Percentiles rank a stretch among this genome's conserved stretches.
Conservation (phyloP, 2,329 filamentous ascomycete species). For the Beauveria caledonica region DNA sequence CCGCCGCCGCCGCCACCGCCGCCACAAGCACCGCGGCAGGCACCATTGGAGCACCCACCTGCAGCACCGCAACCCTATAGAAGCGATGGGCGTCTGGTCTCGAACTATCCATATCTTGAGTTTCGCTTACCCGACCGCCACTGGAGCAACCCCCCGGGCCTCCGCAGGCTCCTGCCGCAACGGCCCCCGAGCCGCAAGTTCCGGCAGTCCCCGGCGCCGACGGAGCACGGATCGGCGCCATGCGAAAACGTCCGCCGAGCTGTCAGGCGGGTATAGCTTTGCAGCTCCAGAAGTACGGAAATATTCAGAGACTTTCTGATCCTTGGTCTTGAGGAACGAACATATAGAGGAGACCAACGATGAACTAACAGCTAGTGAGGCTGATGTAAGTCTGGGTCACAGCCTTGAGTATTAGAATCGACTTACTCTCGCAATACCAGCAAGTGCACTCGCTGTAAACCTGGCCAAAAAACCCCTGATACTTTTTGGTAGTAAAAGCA, state of each 20-base stretch:
- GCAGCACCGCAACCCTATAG: constrained; percentile 9
- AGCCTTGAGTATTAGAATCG: constrained; percentile 33
- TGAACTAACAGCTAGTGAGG: background rate
- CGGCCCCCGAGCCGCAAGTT: constrained; percentile 35
- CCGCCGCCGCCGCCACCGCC: constrained; percentile 11
- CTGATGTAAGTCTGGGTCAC: constrained; percentile 27
- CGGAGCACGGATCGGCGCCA: constrained; percentile 31
- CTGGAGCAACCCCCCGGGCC: constrained; percentile 22
- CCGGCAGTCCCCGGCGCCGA: constrained; percentile 29
- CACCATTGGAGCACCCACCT: constrained; percentile 14
- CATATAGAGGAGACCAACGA: background rate
- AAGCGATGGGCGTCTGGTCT: constrained; percentile 17
- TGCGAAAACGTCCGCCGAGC: constrained; percentile 61
- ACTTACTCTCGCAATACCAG: constrained; percentile 67
- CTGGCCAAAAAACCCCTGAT: constrained; percentile 55
- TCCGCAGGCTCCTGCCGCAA: constrained; percentile 36
- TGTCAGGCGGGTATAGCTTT: constrained; percentile 43
- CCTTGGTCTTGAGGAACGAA: constrained; percentile 24
- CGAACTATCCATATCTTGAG: no score
- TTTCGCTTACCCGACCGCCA: background rate
- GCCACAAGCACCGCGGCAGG: constrained; percentile 15
- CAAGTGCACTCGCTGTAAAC: constrained; percentile 73
- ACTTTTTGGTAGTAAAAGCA: constrained; percentile 63
- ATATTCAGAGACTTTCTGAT: constrained; percentile 22
- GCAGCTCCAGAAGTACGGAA: constrained; percentile 42